Evolutionary conservation across 805 yeast species (phyloP), one percentile per base, ranked within the genome.

Genomic region (Brettanomyces sp.): DNA sequence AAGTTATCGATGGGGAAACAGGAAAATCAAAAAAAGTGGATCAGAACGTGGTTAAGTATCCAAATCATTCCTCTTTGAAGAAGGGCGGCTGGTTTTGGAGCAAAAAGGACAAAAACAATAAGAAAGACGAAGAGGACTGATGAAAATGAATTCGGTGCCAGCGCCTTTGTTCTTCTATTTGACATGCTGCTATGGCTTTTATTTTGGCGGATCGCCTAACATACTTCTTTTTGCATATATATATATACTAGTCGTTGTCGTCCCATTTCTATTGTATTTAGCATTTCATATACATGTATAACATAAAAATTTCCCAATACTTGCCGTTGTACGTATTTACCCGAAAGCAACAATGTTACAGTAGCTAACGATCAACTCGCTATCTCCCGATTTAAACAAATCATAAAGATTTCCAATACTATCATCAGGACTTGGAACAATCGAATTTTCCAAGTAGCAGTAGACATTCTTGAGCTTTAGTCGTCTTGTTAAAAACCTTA

Each of bases 301-400:
- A 18, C 14, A 14, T 34, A 44, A 23, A 30, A 23, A n/a, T 23
- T 32, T 11, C 25, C 12, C 18, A 23, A 30, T 28, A 40, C 25
- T 12, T 6, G 22, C 25, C 18, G 41, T n/a, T 11, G 8, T 13
- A 18, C 30, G 8, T 11, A 33, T n/a, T 55, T 51, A 72, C 0
- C 77, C 75, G 57, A 72, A 72, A 0, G 78, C 78, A 23, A 70
- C 72, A 8, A 65, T 65, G 12, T 67, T 63, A 45, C 76, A 73
- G 41, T 73, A 73, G n/a, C 69, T 63, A 3, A 73, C 64, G 2
- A 69, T 62, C n/a, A 73, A 53, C 42, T 70, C 74, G 12, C 30
- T 42, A 39, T 62, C 64, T 40, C 64, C 66, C 5, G 56, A 58
- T 4, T 61, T 63, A 50, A 66, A 70, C 28, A 56, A 53, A 41